Conservation (phyloP, 306 rosid genomes). For the Albizia julibrissin region DNA sequence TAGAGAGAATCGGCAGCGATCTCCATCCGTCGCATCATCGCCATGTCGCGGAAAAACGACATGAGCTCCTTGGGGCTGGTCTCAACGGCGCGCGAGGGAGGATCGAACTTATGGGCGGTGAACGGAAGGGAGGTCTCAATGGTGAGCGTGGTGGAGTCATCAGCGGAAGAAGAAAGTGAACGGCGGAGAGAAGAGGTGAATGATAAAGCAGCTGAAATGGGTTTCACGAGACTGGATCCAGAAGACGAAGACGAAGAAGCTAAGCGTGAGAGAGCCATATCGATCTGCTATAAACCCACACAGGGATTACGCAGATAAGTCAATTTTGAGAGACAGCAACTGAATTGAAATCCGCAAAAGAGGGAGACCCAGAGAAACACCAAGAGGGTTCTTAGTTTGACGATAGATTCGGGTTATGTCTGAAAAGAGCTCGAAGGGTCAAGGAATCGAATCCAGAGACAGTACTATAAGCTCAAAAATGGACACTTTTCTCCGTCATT, state of each 20-base stretch:
- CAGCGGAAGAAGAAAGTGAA: slow-evolving; percentile 47
- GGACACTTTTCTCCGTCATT: background rate
- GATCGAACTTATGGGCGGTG: slow-evolving; percentile 62
- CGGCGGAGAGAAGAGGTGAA: slow-evolving; percentile 49
- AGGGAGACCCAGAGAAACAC: background rate
- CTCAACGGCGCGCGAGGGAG: slow-evolving; percentile 68
- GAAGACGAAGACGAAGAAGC: slow-evolving; percentile 44
- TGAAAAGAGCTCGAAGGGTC: background rate
- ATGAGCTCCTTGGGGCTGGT: slow-evolving; percentile 63
- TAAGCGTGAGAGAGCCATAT: slow-evolving; percentile 57
- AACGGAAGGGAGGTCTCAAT: slow-evolving; percentile 74
- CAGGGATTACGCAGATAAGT: background rate
- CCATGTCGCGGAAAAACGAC: slow-evolving; percentile 66
- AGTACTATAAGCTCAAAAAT: background rate
- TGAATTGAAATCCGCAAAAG: background rate
- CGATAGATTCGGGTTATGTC: background rate
- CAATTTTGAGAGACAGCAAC: background rate
- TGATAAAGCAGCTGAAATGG: slow-evolving; percentile 45
- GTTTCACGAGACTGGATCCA: slow-evolving; percentile 45
- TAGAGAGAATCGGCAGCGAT: slow-evolving; percentile 86
- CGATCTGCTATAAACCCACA: slow-evolving; percentile 21
- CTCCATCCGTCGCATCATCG: slow-evolving; percentile 84
- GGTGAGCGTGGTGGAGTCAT: slow-evolving; percentile 46
- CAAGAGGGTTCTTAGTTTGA: background rate
- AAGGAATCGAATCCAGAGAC: background rate